Base-by-base conservation (phyloP, 805 yeast species). In the Starmerella asiatica region DNA sequence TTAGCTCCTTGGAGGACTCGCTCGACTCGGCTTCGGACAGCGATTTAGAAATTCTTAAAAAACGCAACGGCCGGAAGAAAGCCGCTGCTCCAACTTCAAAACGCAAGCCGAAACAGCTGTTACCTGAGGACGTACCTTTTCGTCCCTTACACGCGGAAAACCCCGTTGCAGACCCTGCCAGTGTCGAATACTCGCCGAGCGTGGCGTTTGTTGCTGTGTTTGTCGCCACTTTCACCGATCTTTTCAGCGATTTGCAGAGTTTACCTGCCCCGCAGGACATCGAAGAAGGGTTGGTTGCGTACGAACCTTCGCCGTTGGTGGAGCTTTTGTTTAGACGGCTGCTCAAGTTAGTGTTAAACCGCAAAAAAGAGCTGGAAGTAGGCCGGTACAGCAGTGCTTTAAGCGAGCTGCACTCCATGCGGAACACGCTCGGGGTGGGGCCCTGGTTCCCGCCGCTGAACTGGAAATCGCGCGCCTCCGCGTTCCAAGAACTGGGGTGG, bases 181-280 rank as follows among this genome's bases (percentile, higher is more conserved):
- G 23, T 6, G 48, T 49, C 29, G 40, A 34, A 28, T 44, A 50
- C 33, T 30, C 44, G 21, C 58, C 61, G 3, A 48, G 43, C 20
- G 46, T 59, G 1, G 61, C 62, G 15, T 52, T 54, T 34, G 18
- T 51, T 3, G 45, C 49, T 11, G 40, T 50, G 21, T 53, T 45
- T 33, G 38, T 46, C 6, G 42, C 46, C 14, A 48, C 52, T 11
- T 53, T 50, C 29, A 31, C 44, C 17, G 43, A 45, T 4, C 36
- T 40, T 7, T 63, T 59, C 36, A 47, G 43, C 11, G 67, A 58
- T 19, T 45, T 58, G 20, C 55, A 60, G 7, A 30, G 29, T 4
- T 54, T 54, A 18, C 34, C 61, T 12, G 57, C 61, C 2, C 68
- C 68, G 12, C 66, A 61, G 44, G 68, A 64, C 36, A 38, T 63